phyloP scores from a whole-genome alignment of 2,329 filamentous ascomycete species.

The Knufia fluminis region DNA sequence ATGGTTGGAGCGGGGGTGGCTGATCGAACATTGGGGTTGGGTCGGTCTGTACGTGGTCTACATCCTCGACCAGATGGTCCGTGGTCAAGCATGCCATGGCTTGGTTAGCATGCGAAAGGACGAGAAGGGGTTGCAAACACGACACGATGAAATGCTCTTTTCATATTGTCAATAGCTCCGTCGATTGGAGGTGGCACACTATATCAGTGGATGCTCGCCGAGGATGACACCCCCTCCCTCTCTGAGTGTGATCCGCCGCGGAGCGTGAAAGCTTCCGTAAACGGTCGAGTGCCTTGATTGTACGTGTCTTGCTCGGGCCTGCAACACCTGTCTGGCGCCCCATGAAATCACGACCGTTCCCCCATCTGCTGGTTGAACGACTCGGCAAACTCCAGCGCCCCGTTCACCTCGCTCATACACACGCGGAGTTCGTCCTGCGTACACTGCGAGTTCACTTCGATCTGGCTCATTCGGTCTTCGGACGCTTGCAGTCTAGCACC shows the following conservation, averaged over 20 bases:
- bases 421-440: constrained; percentile 3
- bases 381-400: constrained; percentile 1
- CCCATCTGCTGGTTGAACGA: constrained; percentile 3
- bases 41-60: background rate
- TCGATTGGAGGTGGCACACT: constrained; percentile 2
- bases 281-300: background rate
- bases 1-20: background rate
- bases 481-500: constrained; percentile 3
- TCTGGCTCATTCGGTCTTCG: constrained; percentile 3
- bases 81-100: constrained; percentile 1
- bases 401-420: constrained; percentile 2
- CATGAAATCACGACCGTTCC: constrained; percentile 3
- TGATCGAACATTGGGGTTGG: background rate
- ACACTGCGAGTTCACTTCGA: constrained; percentile 3
- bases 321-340: constrained; percentile 1
- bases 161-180: constrained; percentile 1
- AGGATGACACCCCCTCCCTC: background rate
- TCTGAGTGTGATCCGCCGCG: background rate
- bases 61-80: background rate
- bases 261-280: background rate
- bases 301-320: background rate
- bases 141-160: background rate
- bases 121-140: constrained; percentile 1
- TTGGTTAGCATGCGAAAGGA: constrained; percentile 2
- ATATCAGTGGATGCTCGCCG: constrained; percentile 2